A percentile compares a stretch with the other conserved stretches of the same genome.
phyloP scores from a whole-genome alignment of 352 stramenopile species.

The Nothophytophthora sp. region DNA sequence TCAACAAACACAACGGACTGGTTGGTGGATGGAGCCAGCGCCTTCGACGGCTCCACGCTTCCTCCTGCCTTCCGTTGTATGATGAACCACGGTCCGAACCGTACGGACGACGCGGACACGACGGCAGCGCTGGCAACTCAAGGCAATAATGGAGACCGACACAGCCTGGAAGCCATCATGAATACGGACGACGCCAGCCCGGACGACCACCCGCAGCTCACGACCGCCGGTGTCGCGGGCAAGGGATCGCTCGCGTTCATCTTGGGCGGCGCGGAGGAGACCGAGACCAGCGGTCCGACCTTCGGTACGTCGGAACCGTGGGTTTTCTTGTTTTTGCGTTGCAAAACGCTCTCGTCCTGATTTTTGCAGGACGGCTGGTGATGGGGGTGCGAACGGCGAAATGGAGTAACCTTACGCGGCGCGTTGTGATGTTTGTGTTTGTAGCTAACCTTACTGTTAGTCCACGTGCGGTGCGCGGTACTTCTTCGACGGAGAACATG shows the following conservation, averaged over 20 bases:
- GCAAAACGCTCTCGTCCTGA: constrained; percentile 19
- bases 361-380: not conserved
- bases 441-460: constrained; percentile 24
- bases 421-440: constrained; percentile 1
- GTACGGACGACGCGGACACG: constrained; percentile 22
- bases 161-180: constrained; percentile 29
- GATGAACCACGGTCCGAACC: constrained; percentile 23
- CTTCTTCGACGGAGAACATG: constrained; percentile 18
- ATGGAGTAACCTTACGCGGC: not conserved
- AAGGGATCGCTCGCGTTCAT: constrained; percentile 55
- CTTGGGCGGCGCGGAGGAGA: constrained; percentile 31
- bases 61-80: constrained; percentile 27
- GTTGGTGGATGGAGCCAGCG: constrained; percentile 30
- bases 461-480: constrained; percentile 1
- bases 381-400: no score
- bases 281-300: constrained; percentile 15
- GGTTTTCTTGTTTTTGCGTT: no score
- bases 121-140: no score
- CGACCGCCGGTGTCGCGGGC: constrained; percentile 4
- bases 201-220: not conserved
- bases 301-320: constrained; percentile 50
- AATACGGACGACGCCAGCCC: constrained; percentile 19
- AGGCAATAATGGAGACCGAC: no score
- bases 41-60: constrained; percentile 4
- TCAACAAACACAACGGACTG: constrained; percentile 11